Evolutionary conservation across 192 early-diverging fungal genomes (phyloP), one percentile per base, ranked within the genome.

Genomic region (Mortierella antarctica): DNA sequence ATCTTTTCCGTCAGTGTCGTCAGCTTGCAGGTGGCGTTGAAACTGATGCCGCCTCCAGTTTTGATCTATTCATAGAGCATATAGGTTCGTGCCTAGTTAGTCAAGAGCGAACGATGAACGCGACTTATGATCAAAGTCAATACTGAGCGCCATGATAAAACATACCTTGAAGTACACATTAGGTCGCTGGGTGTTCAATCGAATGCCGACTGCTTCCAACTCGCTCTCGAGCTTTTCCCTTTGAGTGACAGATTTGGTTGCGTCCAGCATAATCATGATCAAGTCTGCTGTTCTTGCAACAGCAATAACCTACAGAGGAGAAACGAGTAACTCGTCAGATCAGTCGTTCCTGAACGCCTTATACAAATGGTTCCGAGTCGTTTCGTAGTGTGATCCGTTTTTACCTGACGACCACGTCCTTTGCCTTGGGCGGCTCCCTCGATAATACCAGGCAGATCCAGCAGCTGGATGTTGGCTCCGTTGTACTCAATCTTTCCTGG

Each of bases 391-490:
- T 20, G 46, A 31, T 17, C 10, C 15, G 21, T 56, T 12, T 44
- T 63, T 69, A 98, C 97, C 88, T 99, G 98, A 65, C 95, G 86
- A 69, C 98, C 98, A 70, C 98, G 91, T 70, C 98, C 98, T 73
- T 97, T 95, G n/a, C 98, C 98, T 83, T 97, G 93, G 23, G 96
- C 79, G 8, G 98, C 98, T 40, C 98, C 98, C 69, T 98, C 96
- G 70, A 99, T 97, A 83, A 99, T 99, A 65, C 98, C 97, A 8
- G 98, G 98, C 59, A 99, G 88, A 94, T 99, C 98, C 12, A 99
- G 86, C 52, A 99, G 83, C 86, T 99, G 98, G 71, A 99, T 99
- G 54, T 92, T 90, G 8, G 98, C 96, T 47, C 97, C 97, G 50
- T 96, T 93, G 86, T 98, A 94, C 60, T 96, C 89, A 69, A 98